Conservation (phyloP, 441 rosid genomes). For the Eutrema salsugineum region DNA sequence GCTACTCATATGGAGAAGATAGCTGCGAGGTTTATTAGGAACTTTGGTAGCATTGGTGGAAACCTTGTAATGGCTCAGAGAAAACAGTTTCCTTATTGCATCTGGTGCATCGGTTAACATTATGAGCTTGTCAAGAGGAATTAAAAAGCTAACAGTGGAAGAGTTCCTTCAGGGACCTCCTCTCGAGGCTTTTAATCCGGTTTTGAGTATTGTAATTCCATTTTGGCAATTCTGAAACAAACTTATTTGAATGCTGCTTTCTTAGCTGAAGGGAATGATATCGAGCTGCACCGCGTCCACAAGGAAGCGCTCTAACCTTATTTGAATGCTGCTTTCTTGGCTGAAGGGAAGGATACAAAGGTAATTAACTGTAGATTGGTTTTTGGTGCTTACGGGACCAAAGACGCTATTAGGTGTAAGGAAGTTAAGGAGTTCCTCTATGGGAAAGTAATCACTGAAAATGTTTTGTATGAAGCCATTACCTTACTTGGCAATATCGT, state of each 20-base stretch:
- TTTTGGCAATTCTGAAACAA: constrained; percentile 26
- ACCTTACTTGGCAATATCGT: constrained; percentile 43
- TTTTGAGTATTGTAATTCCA: constrained; percentile 58
- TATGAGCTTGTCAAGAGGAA: constrained; percentile 20
- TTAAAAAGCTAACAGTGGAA: constrained; percentile 48
- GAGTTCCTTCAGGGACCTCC: constrained; percentile 61
- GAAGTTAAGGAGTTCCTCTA: constrained; percentile 56
- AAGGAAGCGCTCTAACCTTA: constrained; percentile 76
- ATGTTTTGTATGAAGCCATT: constrained; percentile 51
- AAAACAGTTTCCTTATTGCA: constrained; percentile 65
- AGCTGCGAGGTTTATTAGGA: constrained; percentile 58
- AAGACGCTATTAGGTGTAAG: constrained; percentile 59
- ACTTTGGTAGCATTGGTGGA: constrained; percentile 73
- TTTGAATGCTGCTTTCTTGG: constrained; percentile 82
- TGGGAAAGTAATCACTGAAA: constrained; percentile 47
- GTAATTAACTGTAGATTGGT: constrained; percentile 52
- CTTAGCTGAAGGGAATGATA: constrained; percentile 77
- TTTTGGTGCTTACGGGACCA: constrained; percentile 81
- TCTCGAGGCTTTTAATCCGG: constrained; percentile 46
- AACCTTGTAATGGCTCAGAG: constrained; percentile 88
- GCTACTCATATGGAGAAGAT: constrained; percentile 79
- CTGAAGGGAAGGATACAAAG: constrained; percentile 38
- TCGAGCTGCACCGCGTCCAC: constrained; percentile 80
- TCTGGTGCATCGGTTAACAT: constrained; percentile 51
- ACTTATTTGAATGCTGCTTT: constrained; percentile 40